phyloP scores from a whole-genome alignment of 768 basidiomycete genomes.

The Leccinum sublutescens region DNA sequence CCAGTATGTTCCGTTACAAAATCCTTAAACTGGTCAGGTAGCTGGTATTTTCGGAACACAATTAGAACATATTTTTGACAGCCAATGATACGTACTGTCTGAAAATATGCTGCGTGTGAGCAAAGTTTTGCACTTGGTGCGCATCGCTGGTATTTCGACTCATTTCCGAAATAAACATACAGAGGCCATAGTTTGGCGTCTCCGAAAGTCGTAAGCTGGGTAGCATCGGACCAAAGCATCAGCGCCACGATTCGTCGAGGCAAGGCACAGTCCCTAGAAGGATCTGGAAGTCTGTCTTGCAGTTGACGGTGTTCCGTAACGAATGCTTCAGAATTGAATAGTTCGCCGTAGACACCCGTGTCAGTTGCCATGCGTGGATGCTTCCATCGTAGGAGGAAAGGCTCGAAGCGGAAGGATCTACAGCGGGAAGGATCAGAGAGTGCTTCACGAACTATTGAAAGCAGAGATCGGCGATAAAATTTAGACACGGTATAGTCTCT shows the following conservation, averaged over 20 bases:
- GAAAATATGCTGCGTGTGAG: too few species aligned
- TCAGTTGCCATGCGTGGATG: not conserved
- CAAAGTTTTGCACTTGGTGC: too few species aligned
- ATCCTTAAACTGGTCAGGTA: too few species aligned
- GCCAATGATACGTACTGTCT: too few species aligned
- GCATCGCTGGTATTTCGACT: too few species aligned
- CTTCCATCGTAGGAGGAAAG: not conserved
- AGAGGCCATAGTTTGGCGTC: too few species aligned
- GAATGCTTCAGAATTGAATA: not conserved
- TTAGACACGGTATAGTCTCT: not conserved
- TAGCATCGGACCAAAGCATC: too few species aligned
- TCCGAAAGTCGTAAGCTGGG: too few species aligned
- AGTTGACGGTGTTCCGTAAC: not conserved
- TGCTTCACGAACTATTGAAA: not conserved
- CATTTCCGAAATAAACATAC: too few species aligned
- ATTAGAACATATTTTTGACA: too few species aligned
- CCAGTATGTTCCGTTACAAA: too few species aligned
- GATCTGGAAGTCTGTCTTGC: not conserved
- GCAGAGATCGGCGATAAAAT: not conserved
- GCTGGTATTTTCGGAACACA: too few species aligned
- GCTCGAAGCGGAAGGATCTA: not conserved
- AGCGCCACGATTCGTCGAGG: not conserved
- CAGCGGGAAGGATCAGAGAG: not conserved
- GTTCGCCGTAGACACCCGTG: not conserved
- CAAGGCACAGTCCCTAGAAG: not conserved